A percentile compares a stretch with the other conserved stretches of the same genome.
Conservation (phyloP, 2,329 filamentous ascomycete genomes). For the Cladosporium sphaerospermum region DNA sequence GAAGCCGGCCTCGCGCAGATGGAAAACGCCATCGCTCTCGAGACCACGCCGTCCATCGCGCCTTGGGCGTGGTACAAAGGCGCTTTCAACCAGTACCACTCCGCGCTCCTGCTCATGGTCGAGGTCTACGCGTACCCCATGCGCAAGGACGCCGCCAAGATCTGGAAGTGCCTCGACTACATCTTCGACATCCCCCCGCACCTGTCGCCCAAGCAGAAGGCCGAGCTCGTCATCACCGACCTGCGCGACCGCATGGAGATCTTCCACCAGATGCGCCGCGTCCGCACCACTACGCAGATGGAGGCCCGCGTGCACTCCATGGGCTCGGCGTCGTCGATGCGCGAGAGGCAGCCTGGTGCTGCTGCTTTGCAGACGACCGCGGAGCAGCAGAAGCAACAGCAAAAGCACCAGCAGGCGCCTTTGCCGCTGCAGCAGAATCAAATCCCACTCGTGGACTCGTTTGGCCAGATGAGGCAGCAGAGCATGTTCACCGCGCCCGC, state of each 20-base stretch:
- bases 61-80: constrained; percentile 65
- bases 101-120: constrained; percentile 60
- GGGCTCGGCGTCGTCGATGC: constrained; percentile 9
- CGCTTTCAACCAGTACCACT: constrained; percentile 67
- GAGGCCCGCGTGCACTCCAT: constrained; percentile 21
- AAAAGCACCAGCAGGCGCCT: neutral
- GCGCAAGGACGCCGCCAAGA: constrained; percentile 54
- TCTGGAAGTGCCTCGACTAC: constrained; percentile 67
- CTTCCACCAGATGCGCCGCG: constrained; percentile 54
- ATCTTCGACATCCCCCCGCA: constrained; percentile 58
- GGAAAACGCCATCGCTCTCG: constrained; percentile 51
- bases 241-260: constrained; percentile 55
- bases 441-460: constrained; percentile 4
- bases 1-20: constrained; percentile 51
- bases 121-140: constrained; percentile 58
- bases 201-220: constrained; percentile 52
- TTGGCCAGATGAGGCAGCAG: constrained; percentile 9
- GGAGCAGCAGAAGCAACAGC: neutral
- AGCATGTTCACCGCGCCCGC: constrained; percentile 6
- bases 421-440: neutral
- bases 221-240: constrained; percentile 54
- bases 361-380: neutral
- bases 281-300: constrained; percentile 27
- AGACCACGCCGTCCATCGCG: constrained; percentile 46
- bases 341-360: neutral